Conservation (phyloP, 2,329 filamentous ascomycete genomes). For the Aspergillus flavus region DNA sequence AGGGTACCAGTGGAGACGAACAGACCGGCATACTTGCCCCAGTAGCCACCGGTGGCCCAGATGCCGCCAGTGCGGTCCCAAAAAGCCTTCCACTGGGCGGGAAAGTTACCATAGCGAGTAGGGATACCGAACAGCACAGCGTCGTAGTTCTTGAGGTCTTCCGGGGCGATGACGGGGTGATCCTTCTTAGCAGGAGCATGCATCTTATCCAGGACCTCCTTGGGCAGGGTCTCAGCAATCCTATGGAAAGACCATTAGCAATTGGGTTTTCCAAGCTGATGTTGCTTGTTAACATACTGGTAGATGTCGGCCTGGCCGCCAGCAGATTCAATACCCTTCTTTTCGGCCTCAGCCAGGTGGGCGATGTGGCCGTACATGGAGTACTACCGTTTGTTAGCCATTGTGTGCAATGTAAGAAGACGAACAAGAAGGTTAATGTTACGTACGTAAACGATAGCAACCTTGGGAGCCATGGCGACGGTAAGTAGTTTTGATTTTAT, state of each 20-base stretch:
- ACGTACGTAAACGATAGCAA: slow-evolving; percentile 85
- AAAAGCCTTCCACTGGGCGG: slow-evolving; percentile 83
- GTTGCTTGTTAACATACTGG: slow-evolving; percentile 60
- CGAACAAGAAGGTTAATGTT: slow-evolving; percentile 26
- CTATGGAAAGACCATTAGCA: slow-evolving; percentile 42
- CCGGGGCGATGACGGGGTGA: slow-evolving; percentile 63
- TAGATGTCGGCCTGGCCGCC: slow-evolving; percentile 80
- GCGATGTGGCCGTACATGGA: slow-evolving; percentile 92
- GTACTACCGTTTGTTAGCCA: slow-evolving; percentile 60
- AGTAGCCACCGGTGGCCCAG: slow-evolving; percentile 76
- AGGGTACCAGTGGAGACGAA: slow-evolving; percentile 85
- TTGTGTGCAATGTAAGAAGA: not conserved
- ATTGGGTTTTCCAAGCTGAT: not conserved
- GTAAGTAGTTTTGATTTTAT: slow-evolving; percentile 1
- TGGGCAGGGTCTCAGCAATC: slow-evolving; percentile 80
- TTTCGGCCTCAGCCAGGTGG: slow-evolving; percentile 83
- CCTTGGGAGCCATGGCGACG: slow-evolving; percentile 79
- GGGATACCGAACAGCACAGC: slow-evolving; percentile 92
- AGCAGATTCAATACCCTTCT: slow-evolving; percentile 83
- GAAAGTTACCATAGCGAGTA: slow-evolving; percentile 96
- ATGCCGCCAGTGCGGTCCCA: slow-evolving; percentile 89
- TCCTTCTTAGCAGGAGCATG: slow-evolving; percentile 76
- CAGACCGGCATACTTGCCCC: slow-evolving; percentile 86
- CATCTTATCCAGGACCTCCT: slow-evolving; percentile 88
- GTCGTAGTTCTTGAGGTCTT: slow-evolving; percentile 74